Base-by-base conservation (phyloP, 2,329 filamentous ascomycete genomes). In the Ilyonectria destructans region DNA sequence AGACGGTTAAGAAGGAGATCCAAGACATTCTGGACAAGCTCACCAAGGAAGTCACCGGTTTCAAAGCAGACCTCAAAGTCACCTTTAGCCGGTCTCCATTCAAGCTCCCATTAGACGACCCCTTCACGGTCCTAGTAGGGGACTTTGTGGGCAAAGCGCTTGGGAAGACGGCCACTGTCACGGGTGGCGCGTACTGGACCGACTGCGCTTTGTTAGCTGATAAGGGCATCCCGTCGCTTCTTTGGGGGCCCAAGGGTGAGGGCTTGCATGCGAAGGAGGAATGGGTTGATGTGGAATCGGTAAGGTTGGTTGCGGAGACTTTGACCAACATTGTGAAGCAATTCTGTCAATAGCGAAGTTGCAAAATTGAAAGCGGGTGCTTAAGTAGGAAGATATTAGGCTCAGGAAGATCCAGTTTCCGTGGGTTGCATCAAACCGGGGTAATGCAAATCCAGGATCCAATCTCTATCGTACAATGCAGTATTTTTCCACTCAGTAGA, bases 261-360 rank as follows among this genome's bases (percentile, higher is more conserved):
- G 87, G 87, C 0, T 68, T 88, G 4, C 85, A 89, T 70, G 80
- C 78, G 1, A 85, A 84, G 57, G 82, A 85, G 62, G 86, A 89
- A 75, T 87, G 82, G 81, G 85, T 85, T 0, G 81, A 84, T 23
- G 77, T 83, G 2, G 72, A 84, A 10, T 86, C 84, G 40, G 71
- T 87, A 10, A 67, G 72, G n/a, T 70, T 80, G 49, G 78, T 84
- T 35, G 65, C 77, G 0, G 68, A 77, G 5, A 68, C 74, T 1
- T 67, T 83, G 52, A 71, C 69, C 2, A 62, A 58, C 1, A 67
- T 81, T 35, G 74, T 75, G 3, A n/a, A 54, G 3, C 70, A 75
- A 12, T 82, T 82, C 58, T 82, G 81, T 56, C 68, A 60, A 43
- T 76, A 58, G 23, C 9, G 6, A 13, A 31, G n/a, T 13, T 5